A percentile compares a stretch with the other conserved stretches of the same genome.
Evolutionary conservation across 2,329 filamentous ascomycete species (phyloP).

Genomic region (Arthroderma sp.): DNA sequence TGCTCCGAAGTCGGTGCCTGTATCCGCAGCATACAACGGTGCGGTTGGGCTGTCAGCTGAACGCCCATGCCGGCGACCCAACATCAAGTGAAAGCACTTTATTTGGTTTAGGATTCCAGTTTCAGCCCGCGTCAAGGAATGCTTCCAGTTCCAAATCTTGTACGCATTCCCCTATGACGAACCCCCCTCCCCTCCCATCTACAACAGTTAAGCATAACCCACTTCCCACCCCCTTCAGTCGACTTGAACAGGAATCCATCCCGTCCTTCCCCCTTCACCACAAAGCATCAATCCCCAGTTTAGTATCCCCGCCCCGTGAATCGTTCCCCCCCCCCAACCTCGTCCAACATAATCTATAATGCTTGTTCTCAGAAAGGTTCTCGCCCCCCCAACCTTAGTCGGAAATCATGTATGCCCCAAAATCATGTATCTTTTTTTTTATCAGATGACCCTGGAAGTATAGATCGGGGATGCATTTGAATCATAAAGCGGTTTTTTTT

Average conservation of each 20-base stretch:
- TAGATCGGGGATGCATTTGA: too few relatives aligned
- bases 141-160: too few relatives aligned
- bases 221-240: too few relatives aligned
- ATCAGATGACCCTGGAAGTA: too few relatives aligned
- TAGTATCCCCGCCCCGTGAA: not conserved
- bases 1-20: too few relatives aligned
- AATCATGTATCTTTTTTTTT: conserved; percentile 24
- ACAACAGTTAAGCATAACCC: not conserved
- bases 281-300: conserved; percentile 4
- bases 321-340: conserved; percentile 2
- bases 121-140: too few relatives aligned
- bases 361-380: conserved; percentile 12
- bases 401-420: conserved; percentile 27
- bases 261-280: not conserved
- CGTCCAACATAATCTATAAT: conserved; percentile 6
- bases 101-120: too few relatives aligned
- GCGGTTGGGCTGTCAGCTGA: too few relatives aligned
- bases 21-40: too few relatives aligned
- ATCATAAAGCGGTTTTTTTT: too few relatives aligned
- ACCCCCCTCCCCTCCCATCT: not conserved
- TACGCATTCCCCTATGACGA: not conserved
- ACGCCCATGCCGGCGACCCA: too few relatives aligned
- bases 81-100: too few relatives aligned
- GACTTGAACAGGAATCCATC: not conserved
- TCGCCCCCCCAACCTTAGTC: conserved; percentile 17